phyloP scores from a whole-genome alignment of 441 rosid species.

The Flueggea neowawraea region DNA sequence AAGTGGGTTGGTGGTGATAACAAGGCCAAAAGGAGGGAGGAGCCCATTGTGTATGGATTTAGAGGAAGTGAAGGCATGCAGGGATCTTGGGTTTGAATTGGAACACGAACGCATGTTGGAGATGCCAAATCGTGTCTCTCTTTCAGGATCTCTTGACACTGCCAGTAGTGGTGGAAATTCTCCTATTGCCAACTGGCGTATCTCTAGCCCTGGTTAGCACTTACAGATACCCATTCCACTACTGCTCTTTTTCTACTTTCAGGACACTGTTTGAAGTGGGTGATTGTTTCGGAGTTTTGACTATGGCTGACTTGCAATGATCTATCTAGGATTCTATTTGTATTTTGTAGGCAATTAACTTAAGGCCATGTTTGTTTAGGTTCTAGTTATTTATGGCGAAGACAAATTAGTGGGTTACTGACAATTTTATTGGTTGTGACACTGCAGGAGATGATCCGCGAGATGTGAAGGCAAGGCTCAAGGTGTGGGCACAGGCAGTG shows the following conservation, averaged over 20 bases:
- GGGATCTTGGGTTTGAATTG: conserved; percentile 79
- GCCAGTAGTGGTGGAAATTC: conserved; percentile 86
- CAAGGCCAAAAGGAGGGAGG: conserved; percentile 71
- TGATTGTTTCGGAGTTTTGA: no score
- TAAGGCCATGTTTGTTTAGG: neutral
- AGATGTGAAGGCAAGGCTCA: conserved; percentile 95
- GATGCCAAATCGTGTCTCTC: conserved; percentile 46
- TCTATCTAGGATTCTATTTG: no score
- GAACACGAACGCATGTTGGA: conserved; percentile 67
- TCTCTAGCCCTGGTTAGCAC: conserved; percentile 82
- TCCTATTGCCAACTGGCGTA: conserved; percentile 85
- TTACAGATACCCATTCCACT: neutral
- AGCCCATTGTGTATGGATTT: conserved; percentile 66
- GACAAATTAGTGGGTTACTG: no score
- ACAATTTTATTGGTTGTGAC: conserved; percentile 2
- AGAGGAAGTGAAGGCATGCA: conserved; percentile 80
- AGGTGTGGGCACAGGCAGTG: conserved; percentile 98
- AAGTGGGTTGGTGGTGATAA: conserved; percentile 56
- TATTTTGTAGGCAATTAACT: no score
- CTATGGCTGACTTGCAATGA: no score
- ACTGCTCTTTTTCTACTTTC: neutral
- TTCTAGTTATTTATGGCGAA: no score
- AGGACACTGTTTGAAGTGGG: no score
- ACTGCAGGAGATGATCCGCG: conserved; percentile 83
- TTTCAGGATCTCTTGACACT: conserved; percentile 58